Base-by-base conservation (phyloP, 1,284 basidiomycete genomes). In the Athelia sp. region DNA sequence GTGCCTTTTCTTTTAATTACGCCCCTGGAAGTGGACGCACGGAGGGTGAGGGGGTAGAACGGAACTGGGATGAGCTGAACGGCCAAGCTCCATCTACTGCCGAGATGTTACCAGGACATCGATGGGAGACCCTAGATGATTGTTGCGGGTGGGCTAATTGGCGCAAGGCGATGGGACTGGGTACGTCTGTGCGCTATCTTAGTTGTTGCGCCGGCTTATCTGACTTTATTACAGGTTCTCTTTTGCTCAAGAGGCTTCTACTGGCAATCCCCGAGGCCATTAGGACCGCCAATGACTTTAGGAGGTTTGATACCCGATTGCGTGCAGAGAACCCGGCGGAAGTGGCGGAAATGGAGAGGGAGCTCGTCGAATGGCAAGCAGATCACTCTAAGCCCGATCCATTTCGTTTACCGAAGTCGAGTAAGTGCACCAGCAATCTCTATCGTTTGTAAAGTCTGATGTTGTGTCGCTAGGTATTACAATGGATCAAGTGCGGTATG, bases 11-110 rank as follows among this genome's bases (percentile, higher is more conserved):
- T 2, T 43, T 62, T 10, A 56, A 55, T 43, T 48, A 48, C 17
- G 36, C 49, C 31, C 46, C 38, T 0, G 61, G 61, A 4, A 57
- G 50, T 8, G 59, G 52, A 0, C 53, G 55, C 13, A 56, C 52
- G 4, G 56, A 60, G 42, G 56, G 59, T 18, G 61, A 63, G 40
- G 58, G 51, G 3, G 50, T 59, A 11, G 62, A 63, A 47, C 51
- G 60, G 1, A 22, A 47, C 17, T 63, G 62, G 62, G 46, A 55
- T 2, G 13, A 24, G 8, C 21, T 55, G 17, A 55, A 61, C 42
- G 38, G 45, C 0, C 29, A 48, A 2, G 50, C 55, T 1, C 36
- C 21, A 3, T 53, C 54, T 21, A 59, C 57, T 3, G 50, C 50
- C 17, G 57, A 59, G 22, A 58, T 58, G 52, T 51, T 52, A 4